Conservation (phyloP, 78 protist species). For the Dictyostelium capitatum region DNA sequence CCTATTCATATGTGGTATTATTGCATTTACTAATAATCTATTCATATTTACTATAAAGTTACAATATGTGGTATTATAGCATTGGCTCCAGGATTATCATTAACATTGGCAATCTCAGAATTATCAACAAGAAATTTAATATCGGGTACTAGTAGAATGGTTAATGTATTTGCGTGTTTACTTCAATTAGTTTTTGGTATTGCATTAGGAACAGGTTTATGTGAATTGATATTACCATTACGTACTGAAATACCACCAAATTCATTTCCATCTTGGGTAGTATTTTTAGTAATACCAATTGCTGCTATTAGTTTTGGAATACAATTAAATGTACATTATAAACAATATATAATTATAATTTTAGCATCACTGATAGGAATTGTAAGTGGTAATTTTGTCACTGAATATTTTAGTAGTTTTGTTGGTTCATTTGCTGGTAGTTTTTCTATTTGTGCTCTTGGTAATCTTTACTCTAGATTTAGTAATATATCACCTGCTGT, state of each 20-base stretch:
- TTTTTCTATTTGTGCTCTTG: constrained; percentile 33
- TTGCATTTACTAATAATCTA: no score
- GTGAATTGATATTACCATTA: not conserved
- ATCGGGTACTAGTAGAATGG: constrained; percentile 57
- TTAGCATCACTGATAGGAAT: constrained; percentile 39
- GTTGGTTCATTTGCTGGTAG: constrained; percentile 64
- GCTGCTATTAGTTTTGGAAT: constrained; percentile 62
- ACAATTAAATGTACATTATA: constrained; percentile 56
- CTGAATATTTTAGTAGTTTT: constrained; percentile 40
- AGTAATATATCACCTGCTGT: constrained; percentile 19
- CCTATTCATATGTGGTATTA: constrained; percentile 70
- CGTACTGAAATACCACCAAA: constrained; percentile 14
- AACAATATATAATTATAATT: constrained; percentile 56
- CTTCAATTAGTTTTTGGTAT: constrained; percentile 66
- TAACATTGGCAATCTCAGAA: constrained; percentile 55
- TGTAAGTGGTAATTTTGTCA: constrained; percentile 55
- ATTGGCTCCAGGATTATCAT: constrained; percentile 56
- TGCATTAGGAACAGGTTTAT: constrained; percentile 54
- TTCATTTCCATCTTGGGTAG: constrained; percentile 47
- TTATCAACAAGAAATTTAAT: constrained; percentile 59
- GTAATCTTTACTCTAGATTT: constrained; percentile 61
- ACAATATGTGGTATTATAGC: constrained; percentile 68
- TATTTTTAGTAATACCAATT: constrained; percentile 39
- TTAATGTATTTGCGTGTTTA: constrained; percentile 64
- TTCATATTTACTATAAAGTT: no score